Base-by-base conservation (phyloP, 306 rosid genomes). In the Vigna nakashimae region DNA sequence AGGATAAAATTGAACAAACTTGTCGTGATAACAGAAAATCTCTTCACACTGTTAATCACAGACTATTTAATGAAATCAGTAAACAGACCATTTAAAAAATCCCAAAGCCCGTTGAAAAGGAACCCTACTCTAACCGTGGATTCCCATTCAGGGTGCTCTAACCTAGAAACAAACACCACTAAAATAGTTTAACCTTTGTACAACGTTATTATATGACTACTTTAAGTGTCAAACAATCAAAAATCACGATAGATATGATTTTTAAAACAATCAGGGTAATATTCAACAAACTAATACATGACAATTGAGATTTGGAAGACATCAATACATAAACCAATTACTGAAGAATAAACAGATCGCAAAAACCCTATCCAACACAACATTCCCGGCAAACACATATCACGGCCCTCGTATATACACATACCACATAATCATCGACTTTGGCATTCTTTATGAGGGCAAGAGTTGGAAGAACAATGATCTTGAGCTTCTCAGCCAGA, bases 341-440 rank as follows among this genome's bases (percentile, higher is more conserved):
- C 49, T 10, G 14, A 43, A 3, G 49, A 43, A 40, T 40, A 40
- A 9, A 43, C 49, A 12, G 11, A 42, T 62, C 3, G 68, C 3
- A 1, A 22, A 57, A 73, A 73, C 56, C 26, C 57, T 20, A 6
- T 28, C 56, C 20, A 63, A 40, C n/a, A 58, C 12, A 80, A 28
- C 55, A 59, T 16, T 11, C 50, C 9, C n/a, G 52, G 22, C 40
- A 65, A 56, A 30, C 59, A 69, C 9, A 17, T 38, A 53, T 30
- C 40, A 42, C 2, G 6, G 20, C 45, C 46, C 75, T 78, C 36
- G 36, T 10, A 9, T 1, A 34, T 6, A 36, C 12, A 62, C 90
- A 73, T 87, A 95, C 99, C 99, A 91, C 98, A 76, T 95, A 95
- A 79, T 95, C 97, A 55, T 95, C 98, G 53, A 95, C 98, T 88